Evolutionary conservation across 1,284 basidiomycete genomes (phyloP).

Genomic region (Trametes pubescens): DNA sequence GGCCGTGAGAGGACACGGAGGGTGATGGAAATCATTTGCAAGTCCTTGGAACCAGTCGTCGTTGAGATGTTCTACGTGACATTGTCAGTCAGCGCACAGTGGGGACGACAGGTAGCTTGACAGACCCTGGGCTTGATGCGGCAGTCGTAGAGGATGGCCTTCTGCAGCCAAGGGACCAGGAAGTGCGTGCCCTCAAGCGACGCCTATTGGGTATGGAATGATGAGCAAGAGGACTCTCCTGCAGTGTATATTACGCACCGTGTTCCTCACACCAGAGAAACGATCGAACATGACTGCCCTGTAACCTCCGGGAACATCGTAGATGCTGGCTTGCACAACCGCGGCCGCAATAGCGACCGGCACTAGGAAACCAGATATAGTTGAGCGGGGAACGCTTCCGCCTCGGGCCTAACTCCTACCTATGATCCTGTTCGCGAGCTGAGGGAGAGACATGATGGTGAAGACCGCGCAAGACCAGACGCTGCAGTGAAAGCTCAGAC

Average conservation of each 20-base stretch:
- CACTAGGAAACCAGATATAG: conserved; percentile 54
- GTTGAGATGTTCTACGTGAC: conserved; percentile 89
- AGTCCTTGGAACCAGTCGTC: conserved; percentile 94
- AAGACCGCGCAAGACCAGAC: conserved; percentile 6
- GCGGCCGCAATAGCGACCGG: conserved; percentile 78
- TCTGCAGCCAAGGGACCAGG: conserved; percentile 93
- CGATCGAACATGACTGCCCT: conserved; percentile 99
- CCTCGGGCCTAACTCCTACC: conserved; percentile 28
- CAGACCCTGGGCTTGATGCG: conserved; percentile 94
- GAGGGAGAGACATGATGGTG: conserved; percentile 46
- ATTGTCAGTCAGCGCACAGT: neutral
- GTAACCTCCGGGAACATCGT: conserved; percentile 94
- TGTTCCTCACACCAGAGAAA: conserved; percentile 90
- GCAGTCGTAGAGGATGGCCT: conserved; percentile 97
- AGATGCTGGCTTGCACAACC: conserved; percentile 80
- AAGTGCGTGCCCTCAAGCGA: conserved; percentile 97
- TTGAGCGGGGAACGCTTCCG: neutral
- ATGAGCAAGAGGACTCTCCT: neutral
- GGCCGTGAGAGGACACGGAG: conserved; percentile 96
- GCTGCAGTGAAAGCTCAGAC: conserved; percentile 11
- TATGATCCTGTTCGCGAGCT: conserved; percentile 47
- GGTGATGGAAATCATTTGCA: conserved; percentile 98
- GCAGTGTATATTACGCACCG: conserved; percentile 53
- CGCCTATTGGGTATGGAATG: conserved; percentile 52
- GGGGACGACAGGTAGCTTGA: neutral